Evolutionary conservation across 2,329 filamentous ascomycete species (phyloP), one percentile per base, ranked within the genome.

Genomic region (Aaosphaeria arxii): DNA sequence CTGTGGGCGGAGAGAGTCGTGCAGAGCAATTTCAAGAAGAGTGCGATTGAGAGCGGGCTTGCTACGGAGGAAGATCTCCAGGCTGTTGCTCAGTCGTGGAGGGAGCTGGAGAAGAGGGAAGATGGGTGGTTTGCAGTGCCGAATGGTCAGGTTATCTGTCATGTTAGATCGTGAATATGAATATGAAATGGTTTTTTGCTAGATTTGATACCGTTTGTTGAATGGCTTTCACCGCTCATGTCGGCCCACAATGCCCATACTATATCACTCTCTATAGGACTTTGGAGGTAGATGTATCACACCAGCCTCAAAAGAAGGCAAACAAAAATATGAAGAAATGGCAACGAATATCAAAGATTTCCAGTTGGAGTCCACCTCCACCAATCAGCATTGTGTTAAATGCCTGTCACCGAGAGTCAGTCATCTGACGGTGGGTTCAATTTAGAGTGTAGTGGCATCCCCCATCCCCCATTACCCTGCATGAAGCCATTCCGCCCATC

Each of bases 41-140:
- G 63, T 7, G 66, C 66, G 1, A 45, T 75, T 1, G 66, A 73
- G 29, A 58, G 67, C 24, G 69, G 70, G 0, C 56, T 69, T 42
- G 69, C 63, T 2, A 73, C 60, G 1, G 62, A 68, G 42, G 61
- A 62, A 29, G 69, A 75, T 29, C 49, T 77, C 33, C 66, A 74
- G 36, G 58, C 61, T 31, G 71, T 75, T 49, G 62, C 64, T 2
- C 50, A 64, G 33, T 69, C 63, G 6, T 76, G 69, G 64, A 63
- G 66, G 40, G 63, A 69, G 35, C 73, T 74, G 66, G 67, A 69
- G 42, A 60, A 61, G 52, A 64, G 66, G 17, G 72, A 75, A 30
- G 72, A 75, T 49, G 74, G 68, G 4, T 71, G 64, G 62, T 72
- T 71, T 49, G 67, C 65, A 1, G 63, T 70, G 13, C 64, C 74